Evolutionary conservation across 176 grass and related monocot genomes (phyloP).

Genomic region (Cenchrus fungigraminus): DNA sequence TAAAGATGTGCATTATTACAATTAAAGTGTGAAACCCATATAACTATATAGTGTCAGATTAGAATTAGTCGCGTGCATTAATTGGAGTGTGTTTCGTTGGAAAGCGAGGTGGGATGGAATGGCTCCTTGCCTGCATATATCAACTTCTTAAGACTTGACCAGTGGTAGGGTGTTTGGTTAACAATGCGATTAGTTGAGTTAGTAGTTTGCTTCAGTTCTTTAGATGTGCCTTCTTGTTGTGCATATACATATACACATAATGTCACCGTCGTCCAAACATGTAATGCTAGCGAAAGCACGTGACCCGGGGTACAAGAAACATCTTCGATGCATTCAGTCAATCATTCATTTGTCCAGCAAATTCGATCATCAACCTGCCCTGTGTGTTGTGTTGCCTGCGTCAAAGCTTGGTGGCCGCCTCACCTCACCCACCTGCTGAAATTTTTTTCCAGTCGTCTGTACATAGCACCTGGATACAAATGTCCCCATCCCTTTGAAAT

Average conservation of each 20-base stretch:
- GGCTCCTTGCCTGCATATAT: neutral
- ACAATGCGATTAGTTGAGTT: too few species aligned
- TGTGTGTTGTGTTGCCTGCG: neutral
- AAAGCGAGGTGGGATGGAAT: neutral
- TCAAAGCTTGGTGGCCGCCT: constrained; percentile 47
- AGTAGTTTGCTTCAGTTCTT: too few species aligned
- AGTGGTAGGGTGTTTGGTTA: neutral
- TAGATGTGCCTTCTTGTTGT: too few species aligned
- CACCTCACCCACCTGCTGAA: constrained; percentile 39
- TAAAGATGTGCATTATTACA: too few species aligned
- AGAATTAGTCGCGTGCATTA: neutral
- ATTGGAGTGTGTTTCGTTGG: neutral
- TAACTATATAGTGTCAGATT: neutral
- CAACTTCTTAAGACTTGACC: neutral
- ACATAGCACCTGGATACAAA: constrained; percentile 25
- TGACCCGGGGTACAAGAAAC: neutral
- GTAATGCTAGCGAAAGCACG: neutral
- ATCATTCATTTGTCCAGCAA: neutral
- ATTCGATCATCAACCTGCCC: constrained; percentile 19
- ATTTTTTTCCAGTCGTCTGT: neutral
- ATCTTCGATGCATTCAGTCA: neutral
- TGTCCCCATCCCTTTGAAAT: constrained; percentile 35
- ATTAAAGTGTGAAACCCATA: neutral
- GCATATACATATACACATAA: too few species aligned
- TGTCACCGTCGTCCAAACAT: too few species aligned